phyloP scores from a whole-genome alignment of 2,329 filamentous ascomycete genomes.

The Fusarium sp. region DNA sequence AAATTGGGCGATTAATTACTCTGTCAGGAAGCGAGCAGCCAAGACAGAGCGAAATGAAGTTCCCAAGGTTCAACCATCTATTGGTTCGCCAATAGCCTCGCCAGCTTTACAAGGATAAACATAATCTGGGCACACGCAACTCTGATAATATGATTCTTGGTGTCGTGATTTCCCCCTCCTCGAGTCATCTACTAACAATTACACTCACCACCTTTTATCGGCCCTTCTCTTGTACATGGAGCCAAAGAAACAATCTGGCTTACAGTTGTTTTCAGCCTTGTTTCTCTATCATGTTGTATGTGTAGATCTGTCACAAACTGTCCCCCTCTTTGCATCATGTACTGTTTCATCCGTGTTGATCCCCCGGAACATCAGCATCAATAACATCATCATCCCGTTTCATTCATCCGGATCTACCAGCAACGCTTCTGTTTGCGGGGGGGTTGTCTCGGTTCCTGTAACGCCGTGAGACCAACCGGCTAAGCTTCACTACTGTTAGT shows the following conservation, averaged over 20 bases:
- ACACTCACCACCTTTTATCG: slow-evolving; percentile 19
- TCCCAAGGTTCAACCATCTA: slow-evolving; percentile 3
- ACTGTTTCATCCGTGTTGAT: slow-evolving; percentile 36
- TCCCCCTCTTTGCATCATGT: slow-evolving; percentile 33
- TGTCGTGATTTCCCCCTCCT: background rate
- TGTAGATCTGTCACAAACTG: slow-evolving; percentile 33
- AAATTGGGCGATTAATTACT: slow-evolving; percentile 27
- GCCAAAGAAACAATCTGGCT: background rate
- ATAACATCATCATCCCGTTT: slow-evolving; percentile 10
- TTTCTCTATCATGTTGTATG: slow-evolving; percentile 16
- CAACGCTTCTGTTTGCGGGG: slow-evolving; percentile 29
- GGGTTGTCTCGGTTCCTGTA: slow-evolving; percentile 26
- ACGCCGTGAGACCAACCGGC: background rate
- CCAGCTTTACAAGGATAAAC: slow-evolving; percentile 7
- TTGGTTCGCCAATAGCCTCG: slow-evolving; percentile 30
- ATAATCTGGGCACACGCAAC: slow-evolving; percentile 21
- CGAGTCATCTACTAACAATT: background rate
- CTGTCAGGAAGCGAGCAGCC: slow-evolving; percentile 25
- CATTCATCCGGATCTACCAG: slow-evolving; percentile 25
- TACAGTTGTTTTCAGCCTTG: slow-evolving; percentile 11
- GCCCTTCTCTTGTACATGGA: slow-evolving; percentile 21
- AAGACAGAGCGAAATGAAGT: slow-evolving; percentile 32
- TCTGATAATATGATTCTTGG: background rate
- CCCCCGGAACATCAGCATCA: slow-evolving; percentile 20
- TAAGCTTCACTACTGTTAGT: background rate